Percentiles rank a stretch among this genome's conserved stretches.
Conservation (phyloP, 306 rosid genomes). For the Arachis stenosperma region DNA sequence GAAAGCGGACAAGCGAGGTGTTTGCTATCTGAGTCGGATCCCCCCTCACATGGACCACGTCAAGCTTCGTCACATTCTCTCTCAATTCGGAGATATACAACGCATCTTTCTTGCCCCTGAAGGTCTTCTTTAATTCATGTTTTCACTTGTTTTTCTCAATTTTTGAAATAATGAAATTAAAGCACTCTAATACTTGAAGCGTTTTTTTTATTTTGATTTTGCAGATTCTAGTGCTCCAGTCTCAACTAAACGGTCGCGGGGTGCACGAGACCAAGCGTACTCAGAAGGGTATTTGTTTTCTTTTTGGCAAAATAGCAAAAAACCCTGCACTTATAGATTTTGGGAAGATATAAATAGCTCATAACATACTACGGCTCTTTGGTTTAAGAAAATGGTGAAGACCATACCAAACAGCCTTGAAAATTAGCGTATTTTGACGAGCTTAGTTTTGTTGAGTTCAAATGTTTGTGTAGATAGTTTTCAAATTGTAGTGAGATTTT, state of each 20-base stretch:
- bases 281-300: constrained; percentile 67
- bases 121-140: constrained; percentile 33
- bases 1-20: constrained; percentile 62
- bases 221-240: constrained; percentile 55
- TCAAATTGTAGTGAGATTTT: not conserved
- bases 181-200: not conserved
- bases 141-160: not conserved
- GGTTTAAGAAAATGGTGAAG: too few species aligned
- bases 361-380: not conserved
- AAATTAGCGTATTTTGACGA: not conserved
- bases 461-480: not conserved
- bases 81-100: constrained; percentile 70
- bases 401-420: too few species aligned
- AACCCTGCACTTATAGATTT: not conserved
- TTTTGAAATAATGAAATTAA: too few species aligned
- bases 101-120: constrained; percentile 74
- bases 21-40: constrained; percentile 80
- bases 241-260: constrained; percentile 52
- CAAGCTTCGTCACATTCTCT: constrained; percentile 71
- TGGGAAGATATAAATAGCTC: not conserved
- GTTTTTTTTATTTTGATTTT: not conserved
- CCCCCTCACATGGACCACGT: constrained; percentile 87
- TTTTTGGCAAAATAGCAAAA: not conserved
- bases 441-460: not conserved
- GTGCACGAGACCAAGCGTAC: constrained; percentile 53